Evolutionary conservation across 225 moss, liverwort and hornwort genomes (phyloP).

Genomic region (Marchantia paleacea): DNA sequence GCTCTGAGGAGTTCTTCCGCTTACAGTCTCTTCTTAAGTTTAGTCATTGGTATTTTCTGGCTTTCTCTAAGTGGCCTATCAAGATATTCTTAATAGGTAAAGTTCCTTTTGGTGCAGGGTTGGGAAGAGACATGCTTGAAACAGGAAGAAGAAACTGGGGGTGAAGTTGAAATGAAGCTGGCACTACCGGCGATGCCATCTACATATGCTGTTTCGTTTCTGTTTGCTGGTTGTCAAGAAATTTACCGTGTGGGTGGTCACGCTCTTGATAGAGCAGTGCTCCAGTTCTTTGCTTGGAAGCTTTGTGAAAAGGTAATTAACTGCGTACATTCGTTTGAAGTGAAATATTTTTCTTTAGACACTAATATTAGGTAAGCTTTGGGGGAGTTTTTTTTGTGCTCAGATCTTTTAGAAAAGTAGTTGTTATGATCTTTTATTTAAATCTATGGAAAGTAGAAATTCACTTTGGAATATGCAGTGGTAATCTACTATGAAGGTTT

Average conservation of each 20-base stretch:
- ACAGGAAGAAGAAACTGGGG: conserved; percentile 78
- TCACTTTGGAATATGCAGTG: too few relatives aligned
- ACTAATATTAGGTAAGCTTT: too few relatives aligned
- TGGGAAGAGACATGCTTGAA: conserved; percentile 91
- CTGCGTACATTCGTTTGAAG: too few relatives aligned
- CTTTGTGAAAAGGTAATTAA: conserved; percentile 63
- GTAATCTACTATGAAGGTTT: too few relatives aligned
- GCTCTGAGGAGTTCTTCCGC: background rate
- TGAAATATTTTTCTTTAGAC: too few relatives aligned
- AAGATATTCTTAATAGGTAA: background rate
- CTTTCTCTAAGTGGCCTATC: background rate
- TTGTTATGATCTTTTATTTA: too few relatives aligned
- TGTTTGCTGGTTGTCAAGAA: conserved; percentile 87
- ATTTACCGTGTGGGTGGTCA: conserved; percentile 89
- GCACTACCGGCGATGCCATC: conserved; percentile 93
- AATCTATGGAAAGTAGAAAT: too few relatives aligned
- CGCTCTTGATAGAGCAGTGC: conserved; percentile 76
- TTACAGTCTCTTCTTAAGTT: background rate
- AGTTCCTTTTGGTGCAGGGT: conserved; percentile 47
- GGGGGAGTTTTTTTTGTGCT: too few relatives aligned
- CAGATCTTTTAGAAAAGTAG: too few relatives aligned
- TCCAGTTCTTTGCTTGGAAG: conserved; percentile 78
- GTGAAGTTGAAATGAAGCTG: conserved; percentile 79
- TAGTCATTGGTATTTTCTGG: too few relatives aligned
- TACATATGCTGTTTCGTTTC: conserved; percentile 74